Evolutionary conservation across 306 rosid genomes (phyloP).

Genomic region (Quercus suber): DNA sequence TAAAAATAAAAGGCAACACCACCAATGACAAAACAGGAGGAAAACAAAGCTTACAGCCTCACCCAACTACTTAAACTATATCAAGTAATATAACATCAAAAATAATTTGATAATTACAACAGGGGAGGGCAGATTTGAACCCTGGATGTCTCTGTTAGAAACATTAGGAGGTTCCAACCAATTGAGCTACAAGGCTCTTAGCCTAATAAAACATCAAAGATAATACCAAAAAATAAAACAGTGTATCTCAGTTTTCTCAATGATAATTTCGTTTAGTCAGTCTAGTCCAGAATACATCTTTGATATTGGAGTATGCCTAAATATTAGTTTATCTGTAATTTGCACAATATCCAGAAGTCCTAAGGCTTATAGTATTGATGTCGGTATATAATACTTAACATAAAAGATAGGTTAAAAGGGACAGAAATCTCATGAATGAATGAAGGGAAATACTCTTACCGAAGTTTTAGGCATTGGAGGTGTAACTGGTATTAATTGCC

Average conservation of each 20-base stretch:
- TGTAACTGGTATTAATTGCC: constrained; percentile 93
- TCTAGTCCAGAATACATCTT: not conserved
- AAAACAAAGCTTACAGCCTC: not conserved
- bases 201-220: too few relatives aligned
- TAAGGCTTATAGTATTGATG: not conserved
- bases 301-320: too few relatives aligned
- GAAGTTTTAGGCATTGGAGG: constrained; percentile 83
- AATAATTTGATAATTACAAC: too few relatives aligned
- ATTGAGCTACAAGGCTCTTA: too few relatives aligned
- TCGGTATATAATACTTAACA: not conserved
- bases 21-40: not conserved
- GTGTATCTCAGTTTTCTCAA: too few relatives aligned
- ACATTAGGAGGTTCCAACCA: too few relatives aligned
- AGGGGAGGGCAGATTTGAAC: too few relatives aligned
- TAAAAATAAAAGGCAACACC: not conserved
- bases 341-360: not conserved
- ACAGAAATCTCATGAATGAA: not conserved
- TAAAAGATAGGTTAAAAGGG: not conserved
- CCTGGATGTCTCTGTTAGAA: too few relatives aligned
- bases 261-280: too few relatives aligned
- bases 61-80: not conserved
- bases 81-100: not conserved
- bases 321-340: not conserved
- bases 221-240: too few relatives aligned
- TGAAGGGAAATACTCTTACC: constrained; percentile 44